Evolutionary conservation across 208 protist genomes (phyloP).

Genomic region (Trypanosoma cruzi): DNA sequence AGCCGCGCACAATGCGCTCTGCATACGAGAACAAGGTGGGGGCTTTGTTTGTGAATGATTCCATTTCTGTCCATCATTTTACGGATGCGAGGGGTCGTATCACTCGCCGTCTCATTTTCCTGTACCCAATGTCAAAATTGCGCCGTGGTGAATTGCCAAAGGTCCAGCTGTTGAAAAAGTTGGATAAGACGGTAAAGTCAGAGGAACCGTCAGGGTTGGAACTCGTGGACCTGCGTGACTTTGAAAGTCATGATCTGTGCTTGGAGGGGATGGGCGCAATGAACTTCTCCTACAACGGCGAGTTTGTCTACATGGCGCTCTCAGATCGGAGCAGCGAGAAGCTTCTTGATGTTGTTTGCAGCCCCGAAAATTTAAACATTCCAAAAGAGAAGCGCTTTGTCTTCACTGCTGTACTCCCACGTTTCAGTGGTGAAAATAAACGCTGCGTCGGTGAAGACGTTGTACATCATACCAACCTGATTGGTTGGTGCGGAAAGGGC

Average conservation of each 20-base stretch:
- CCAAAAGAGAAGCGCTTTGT: constrained; percentile 65
- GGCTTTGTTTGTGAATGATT: constrained; percentile 47
- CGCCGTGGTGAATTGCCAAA: constrained; percentile 59
- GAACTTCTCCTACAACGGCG: constrained; percentile 62
- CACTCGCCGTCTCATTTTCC: constrained; percentile 55
- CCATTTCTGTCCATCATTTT: constrained; percentile 73
- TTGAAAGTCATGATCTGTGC: constrained; percentile 45
- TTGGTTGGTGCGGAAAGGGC: constrained; percentile 74
- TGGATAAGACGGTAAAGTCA: constrained; percentile 33
- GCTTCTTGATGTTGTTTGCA: constrained; percentile 62
- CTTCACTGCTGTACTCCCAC: constrained; percentile 32
- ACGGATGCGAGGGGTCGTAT: constrained; percentile 55
- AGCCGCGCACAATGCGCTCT: constrained; percentile 21
- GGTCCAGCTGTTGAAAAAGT: constrained; percentile 49
- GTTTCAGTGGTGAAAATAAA: constrained; percentile 6
- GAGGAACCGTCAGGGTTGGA: constrained; percentile 35
- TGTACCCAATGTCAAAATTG: constrained; percentile 68
- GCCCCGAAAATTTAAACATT: constrained; percentile 70
- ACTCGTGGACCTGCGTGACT: constrained; percentile 60
- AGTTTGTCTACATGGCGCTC: constrained; percentile 71
- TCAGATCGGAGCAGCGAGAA: constrained; percentile 57
- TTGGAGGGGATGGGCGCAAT: constrained; percentile 73
- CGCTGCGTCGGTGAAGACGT: constrained; percentile 13
- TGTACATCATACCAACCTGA: constrained; percentile 75
- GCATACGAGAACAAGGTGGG: constrained; percentile 46